Conservation (phyloP, 495 filamentous ascomycete species). For the Aspergillus indologenus region DNA sequence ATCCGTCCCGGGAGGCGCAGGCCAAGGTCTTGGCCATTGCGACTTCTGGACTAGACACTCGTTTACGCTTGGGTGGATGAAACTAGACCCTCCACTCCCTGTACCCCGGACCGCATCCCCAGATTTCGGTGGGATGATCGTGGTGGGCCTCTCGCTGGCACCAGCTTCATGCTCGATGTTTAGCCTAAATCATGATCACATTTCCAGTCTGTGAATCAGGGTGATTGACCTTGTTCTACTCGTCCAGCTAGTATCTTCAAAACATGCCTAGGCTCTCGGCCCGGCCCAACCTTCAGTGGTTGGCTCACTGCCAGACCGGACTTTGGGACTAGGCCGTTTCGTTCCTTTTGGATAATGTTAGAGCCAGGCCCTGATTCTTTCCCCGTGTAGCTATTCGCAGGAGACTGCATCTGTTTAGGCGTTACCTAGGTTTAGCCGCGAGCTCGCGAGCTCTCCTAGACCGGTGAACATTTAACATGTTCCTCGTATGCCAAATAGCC, state of each 20-base stretch:
- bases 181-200: neutral
- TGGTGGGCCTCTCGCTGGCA: neutral
- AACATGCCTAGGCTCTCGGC: neutral
- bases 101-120: constrained; percentile 13
- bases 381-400: neutral
- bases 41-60: constrained; percentile 6
- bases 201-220: neutral
- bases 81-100: constrained; percentile 9
- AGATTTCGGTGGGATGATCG: neutral
- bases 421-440: neutral
- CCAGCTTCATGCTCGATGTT: neutral
- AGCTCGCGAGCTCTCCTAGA: neutral
- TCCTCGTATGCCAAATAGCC: neutral
- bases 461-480: neutral
- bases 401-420: neutral
- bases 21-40: constrained; percentile 15
- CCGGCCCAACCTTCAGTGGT: neutral
- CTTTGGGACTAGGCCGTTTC: neutral
- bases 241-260: neutral
- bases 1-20: constrained; percentile 6
- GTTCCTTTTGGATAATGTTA: neutral
- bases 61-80: constrained; percentile 3
- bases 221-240: neutral
- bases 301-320: neutral
- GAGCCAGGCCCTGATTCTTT: neutral